These are phyloP conservation scores for Clarireedia hainanense DNA, from an alignment of 2,329 filamentous ascomycete species.

Conservation along the genomic window DNA sequence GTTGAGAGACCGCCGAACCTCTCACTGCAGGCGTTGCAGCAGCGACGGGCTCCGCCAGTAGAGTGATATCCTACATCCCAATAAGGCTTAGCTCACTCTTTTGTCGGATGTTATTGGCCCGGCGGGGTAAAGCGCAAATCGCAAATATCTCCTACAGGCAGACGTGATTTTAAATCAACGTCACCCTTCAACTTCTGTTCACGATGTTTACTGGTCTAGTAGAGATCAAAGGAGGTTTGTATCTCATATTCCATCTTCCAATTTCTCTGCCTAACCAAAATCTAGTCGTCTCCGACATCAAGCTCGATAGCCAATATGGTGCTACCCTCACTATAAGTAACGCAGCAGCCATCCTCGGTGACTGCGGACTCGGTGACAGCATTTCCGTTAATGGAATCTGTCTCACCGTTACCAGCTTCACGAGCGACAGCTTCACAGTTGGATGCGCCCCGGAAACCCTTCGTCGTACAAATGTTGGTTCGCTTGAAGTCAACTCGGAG, in stretches of 20 bases:
- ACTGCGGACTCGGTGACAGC: conserved; percentile 83
- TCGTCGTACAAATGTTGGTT: conserved; percentile 88
- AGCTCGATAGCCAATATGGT: conserved; percentile 74
- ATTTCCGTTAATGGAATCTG: conserved; percentile 95
- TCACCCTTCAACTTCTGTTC: background rate
- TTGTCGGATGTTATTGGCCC: background rate
- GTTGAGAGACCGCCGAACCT: background rate
- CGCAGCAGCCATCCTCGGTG: conserved; percentile 62
- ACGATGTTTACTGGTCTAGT: conserved; percentile 94
- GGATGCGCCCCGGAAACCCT: conserved; percentile 94
- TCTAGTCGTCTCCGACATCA: conserved; percentile 74
- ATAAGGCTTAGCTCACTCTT: background rate
- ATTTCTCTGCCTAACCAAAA: conserved; percentile 5
- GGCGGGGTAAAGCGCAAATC: background rate
- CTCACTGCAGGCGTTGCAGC: background rate
- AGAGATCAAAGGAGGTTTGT: conserved; percentile 82
- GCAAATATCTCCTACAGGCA: background rate
- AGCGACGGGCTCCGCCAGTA: too few species aligned
- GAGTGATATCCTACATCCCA: background rate
- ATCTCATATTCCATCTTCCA: background rate
- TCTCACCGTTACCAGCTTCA: conserved; percentile 78
- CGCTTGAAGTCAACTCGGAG: conserved; percentile 52
- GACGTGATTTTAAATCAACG: too few species aligned
- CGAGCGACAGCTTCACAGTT: conserved; percentile 64
- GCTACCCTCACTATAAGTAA: conserved; percentile 84